Evolutionary conservation across 2,329 filamentous ascomycete genomes (phyloP).

Genomic region (Ophiobolus disseminans): DNA sequence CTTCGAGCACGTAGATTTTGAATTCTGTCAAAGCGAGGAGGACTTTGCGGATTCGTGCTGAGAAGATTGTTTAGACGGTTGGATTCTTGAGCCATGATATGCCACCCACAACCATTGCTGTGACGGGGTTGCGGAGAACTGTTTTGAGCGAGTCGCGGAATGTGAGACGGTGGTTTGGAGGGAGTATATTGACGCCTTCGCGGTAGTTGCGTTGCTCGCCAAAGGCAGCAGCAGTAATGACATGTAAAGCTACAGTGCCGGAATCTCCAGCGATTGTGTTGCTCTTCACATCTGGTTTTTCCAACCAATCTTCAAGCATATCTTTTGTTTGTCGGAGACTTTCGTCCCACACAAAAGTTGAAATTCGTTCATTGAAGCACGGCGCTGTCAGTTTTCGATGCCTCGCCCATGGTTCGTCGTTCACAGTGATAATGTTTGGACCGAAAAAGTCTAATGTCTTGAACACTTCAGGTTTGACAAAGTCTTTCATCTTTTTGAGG

Average conservation of each 20-base stretch:
- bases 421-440: slow-evolving; percentile 5
- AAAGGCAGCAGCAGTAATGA: slow-evolving; percentile 48
- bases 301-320: slow-evolving; percentile 29
- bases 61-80: slow-evolving; percentile 23
- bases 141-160: slow-evolving; percentile 31
- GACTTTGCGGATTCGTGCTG: slow-evolving; percentile 1
- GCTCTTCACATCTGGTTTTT: slow-evolving; percentile 27
- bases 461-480: slow-evolving; percentile 26
- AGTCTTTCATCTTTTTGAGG: slow-evolving; percentile 24
- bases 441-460: slow-evolving; percentile 29
- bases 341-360: slow-evolving; percentile 61
- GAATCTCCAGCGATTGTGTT: slow-evolving; percentile 41
- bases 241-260: slow-evolving; percentile 46
- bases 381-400: slow-evolving; percentile 53
- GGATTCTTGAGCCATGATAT: slow-evolving; percentile 8
- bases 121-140: slow-evolving; percentile 35
- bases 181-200: slow-evolving; percentile 12
- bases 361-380: slow-evolving; percentile 55
- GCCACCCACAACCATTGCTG: slow-evolving; percentile 13
- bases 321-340: slow-evolving; percentile 62
- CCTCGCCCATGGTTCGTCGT: slow-evolving; percentile 49
- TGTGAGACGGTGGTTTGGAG: slow-evolving; percentile 20
- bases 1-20: slow-evolving; percentile 24
- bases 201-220: slow-evolving; percentile 21
- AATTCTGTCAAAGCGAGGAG: slow-evolving; percentile 18